These are phyloP conservation scores for Papiliotrema laurentii DNA, from an alignment of 1,284 basidiomycete genomes.

Conservation along the genomic window DNA sequence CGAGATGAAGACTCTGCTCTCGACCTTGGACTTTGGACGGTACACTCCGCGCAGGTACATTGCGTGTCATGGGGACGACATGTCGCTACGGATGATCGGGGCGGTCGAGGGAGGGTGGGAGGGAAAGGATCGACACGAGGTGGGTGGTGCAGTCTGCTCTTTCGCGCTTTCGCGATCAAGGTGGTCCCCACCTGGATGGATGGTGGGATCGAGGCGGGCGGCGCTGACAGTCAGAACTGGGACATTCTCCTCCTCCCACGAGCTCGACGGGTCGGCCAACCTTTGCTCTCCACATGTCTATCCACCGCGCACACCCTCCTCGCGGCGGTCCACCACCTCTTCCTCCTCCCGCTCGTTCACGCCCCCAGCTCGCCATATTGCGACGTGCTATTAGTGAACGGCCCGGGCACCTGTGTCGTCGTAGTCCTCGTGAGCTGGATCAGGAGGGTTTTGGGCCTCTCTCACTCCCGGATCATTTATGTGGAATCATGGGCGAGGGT, in stretches of 20 bases:
- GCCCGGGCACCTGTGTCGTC: conserved; percentile 88
- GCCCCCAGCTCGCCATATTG: conserved; percentile 52
- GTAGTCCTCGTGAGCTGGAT: conserved; percentile 69
- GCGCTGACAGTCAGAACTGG: conserved; percentile 13
- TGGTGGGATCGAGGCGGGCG: neutral
- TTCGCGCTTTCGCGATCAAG: too few relatives aligned
- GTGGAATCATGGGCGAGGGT: conserved; percentile 95
- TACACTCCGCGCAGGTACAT: conserved; percentile 79
- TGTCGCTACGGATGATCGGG: conserved; percentile 47
- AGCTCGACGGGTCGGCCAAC: conserved; percentile 77
- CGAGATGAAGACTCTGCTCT: conserved; percentile 76
- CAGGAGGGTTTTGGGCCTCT: conserved; percentile 70
- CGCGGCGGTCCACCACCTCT: conserved; percentile 57
- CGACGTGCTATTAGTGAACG: conserved; percentile 84
- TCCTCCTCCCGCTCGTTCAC: conserved; percentile 52
- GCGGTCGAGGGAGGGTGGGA: conserved; percentile 57
- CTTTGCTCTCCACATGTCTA: conserved; percentile 62
- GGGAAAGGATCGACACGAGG: neutral
- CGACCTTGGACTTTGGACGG: conserved; percentile 66
- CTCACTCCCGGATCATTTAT: conserved; percentile 74
- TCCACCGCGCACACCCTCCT: conserved; percentile 62
- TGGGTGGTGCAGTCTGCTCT: neutral
- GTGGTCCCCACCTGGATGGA: neutral
- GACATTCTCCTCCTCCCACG: conserved; percentile 67
- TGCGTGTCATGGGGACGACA: conserved; percentile 71